Conservation (phyloP, 2,329 filamentous ascomycete genomes). For the Westerdykella aurantiaca region DNA sequence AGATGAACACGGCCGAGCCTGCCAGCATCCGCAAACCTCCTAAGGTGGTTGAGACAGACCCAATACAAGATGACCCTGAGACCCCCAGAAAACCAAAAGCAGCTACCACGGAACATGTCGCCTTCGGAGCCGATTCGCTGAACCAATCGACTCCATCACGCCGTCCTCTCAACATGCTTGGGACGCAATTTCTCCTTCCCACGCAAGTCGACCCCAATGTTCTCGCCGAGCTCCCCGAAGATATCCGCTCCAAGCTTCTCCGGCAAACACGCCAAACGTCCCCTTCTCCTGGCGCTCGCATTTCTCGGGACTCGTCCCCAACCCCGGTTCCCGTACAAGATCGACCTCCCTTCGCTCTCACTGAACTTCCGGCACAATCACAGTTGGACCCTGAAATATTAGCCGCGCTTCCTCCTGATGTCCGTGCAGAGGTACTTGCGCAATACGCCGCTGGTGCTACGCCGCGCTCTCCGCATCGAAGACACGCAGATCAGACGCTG, state of each 20-base stretch:
- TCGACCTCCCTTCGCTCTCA: conserved; percentile 21
- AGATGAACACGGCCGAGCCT: conserved; percentile 42
- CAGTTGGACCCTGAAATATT: conserved; percentile 84
- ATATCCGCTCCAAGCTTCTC: conserved; percentile 73
- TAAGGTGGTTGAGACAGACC: conserved; percentile 30
- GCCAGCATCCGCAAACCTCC: conserved; percentile 16
- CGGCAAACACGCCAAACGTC: conserved; percentile 26
- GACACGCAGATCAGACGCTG: conserved; percentile 36
- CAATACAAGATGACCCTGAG: conserved; percentile 44
- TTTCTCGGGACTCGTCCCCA: conserved; percentile 5
- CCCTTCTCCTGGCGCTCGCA: conserved; percentile 14
- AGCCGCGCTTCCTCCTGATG: conserved; percentile 73
- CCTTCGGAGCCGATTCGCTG: conserved; percentile 34
- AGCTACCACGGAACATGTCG: conserved; percentile 26
- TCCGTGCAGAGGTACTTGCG: conserved; percentile 75
- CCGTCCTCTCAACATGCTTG: conserved; percentile 68
- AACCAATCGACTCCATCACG: conserved; percentile 49
- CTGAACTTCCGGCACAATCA: conserved; percentile 56
- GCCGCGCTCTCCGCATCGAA: conserved; percentile 18
- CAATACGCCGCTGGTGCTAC: conserved; percentile 51
- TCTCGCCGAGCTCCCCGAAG: conserved; percentile 72
- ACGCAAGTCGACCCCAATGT: conserved; percentile 75
- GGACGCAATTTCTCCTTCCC: conserved; percentile 90
- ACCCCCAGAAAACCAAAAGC: conserved; percentile 34
- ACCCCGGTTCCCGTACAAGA: conserved; percentile 5